Conservation (phyloP, 2,329 filamentous ascomycete genomes). For the Paecilomyces niveus region DNA sequence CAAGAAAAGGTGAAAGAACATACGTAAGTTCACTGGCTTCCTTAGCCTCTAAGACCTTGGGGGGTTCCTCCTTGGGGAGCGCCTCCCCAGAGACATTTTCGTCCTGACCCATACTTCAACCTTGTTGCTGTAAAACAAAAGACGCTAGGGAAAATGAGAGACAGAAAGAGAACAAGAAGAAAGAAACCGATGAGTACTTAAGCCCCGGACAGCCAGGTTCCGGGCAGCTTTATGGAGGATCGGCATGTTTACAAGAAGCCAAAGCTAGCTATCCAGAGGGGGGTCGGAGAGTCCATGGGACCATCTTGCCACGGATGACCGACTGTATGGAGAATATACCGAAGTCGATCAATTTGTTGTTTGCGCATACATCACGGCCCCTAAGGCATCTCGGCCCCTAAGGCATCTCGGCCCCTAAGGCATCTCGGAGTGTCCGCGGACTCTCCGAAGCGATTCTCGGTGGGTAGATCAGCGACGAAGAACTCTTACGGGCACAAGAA, state of each 20-base stretch:
- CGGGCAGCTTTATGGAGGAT: not conserved
- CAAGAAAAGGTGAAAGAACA: not conserved
- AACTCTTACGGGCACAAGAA: not conserved
- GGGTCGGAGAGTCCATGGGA: not conserved
- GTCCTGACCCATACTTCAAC: not conserved
- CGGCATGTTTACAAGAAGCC: not conserved
- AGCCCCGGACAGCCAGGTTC: not conserved
- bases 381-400: conserved; percentile 9
- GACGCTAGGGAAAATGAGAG: not conserved
- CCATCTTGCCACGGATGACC: not conserved
- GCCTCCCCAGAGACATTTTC: not conserved
- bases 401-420: not conserved
- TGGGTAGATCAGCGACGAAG: not conserved
- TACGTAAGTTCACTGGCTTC: conserved; percentile 19
- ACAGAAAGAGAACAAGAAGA: not conserved
- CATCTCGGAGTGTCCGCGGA: conserved; percentile 18
- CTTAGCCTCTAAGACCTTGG: not conserved
- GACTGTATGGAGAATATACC: not conserved
- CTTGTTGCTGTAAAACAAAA: not conserved
- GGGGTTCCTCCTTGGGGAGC: not conserved
- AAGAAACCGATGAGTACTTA: not conserved
- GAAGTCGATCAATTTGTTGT: not conserved
- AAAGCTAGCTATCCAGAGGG: not conserved
- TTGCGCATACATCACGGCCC: not conserved
- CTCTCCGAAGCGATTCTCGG: conserved; percentile 7